A percentile compares a stretch with the other conserved stretches of the same genome.
phyloP scores from a whole-genome alignment of 306 rosid genomes.

The Oemleria cerasiformis region DNA sequence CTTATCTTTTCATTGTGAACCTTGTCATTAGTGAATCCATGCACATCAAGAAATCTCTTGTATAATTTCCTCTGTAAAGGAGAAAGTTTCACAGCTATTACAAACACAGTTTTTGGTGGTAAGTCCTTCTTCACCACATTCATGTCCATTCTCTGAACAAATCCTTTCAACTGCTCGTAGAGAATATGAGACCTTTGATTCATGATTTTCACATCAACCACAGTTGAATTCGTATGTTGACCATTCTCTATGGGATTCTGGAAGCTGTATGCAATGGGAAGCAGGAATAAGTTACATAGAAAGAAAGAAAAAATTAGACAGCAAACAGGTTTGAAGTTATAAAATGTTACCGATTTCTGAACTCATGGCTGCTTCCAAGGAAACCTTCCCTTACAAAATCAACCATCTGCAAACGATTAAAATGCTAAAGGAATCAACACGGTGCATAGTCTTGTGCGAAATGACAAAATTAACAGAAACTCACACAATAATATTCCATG shows the following conservation, averaged over 20 bases:
- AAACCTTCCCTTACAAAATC: constrained; percentile 99
- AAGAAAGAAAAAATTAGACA: not conserved
- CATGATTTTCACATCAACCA: constrained; percentile 89
- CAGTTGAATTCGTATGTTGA: constrained; percentile 93
- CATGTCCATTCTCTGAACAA: constrained; percentile 99
- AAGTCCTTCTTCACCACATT: constrained; percentile 88
- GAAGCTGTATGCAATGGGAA: constrained; percentile 57
- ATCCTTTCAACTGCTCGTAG: constrained; percentile 85
- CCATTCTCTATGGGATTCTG: constrained; percentile 98
- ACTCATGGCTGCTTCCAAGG: constrained; percentile 99
- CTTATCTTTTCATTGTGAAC: constrained; percentile 54
- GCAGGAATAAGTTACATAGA: constrained; percentile 16
- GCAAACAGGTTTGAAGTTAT: constrained; percentile 27
- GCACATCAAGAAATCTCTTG: constrained; percentile 89
- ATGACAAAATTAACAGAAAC: constrained; percentile 26
- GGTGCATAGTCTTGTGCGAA: not conserved
- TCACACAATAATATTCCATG: constrained; percentile 97
- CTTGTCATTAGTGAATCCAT: constrained; percentile 67
- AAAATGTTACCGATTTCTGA: constrained; percentile 83
- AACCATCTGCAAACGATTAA: constrained; percentile 75
- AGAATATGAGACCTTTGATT: constrained; percentile 97
- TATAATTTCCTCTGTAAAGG: constrained; percentile 84
- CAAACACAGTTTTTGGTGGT: constrained; percentile 97
- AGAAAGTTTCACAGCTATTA: constrained; percentile 91
- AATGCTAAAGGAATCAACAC: constrained; percentile 14